Percentiles rank a stretch among this genome's conserved stretches.
These are phyloP conservation scores for Seiridium cupressi DNA, from an alignment of 2,329 filamentous ascomycete genomes.

Conservation along the genomic window DNA sequence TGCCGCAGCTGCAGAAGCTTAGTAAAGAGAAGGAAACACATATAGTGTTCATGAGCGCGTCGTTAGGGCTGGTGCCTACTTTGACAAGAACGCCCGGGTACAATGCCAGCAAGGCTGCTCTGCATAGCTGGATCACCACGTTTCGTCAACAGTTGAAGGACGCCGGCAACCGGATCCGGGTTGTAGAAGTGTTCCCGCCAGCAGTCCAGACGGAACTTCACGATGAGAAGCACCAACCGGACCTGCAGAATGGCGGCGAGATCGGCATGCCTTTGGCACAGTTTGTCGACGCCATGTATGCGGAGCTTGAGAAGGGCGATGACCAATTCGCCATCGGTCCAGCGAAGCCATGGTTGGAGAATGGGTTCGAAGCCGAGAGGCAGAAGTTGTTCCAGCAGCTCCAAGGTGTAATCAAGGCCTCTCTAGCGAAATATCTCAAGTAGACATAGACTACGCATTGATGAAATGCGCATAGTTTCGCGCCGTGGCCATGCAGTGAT, in stretches of 20 bases:
- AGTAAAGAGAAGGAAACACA: slow-evolving; percentile 9
- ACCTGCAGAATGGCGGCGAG: slow-evolving; percentile 35
- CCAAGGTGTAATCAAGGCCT: slow-evolving; percentile 15
- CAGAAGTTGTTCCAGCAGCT: slow-evolving; percentile 21
- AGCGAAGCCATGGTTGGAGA: slow-evolving; percentile 18
- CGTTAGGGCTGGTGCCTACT: slow-evolving; percentile 36
- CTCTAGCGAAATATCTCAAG: slow-evolving; percentile 17
- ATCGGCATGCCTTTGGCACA: slow-evolving; percentile 47
- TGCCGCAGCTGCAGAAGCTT: slow-evolving; percentile 37
- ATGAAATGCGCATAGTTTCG: too few species aligned
- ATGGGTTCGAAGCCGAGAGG: slow-evolving; percentile 25
- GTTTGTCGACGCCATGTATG: slow-evolving; percentile 39
- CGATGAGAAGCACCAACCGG: slow-evolving; percentile 34
- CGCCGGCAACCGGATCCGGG: slow-evolving; percentile 24
- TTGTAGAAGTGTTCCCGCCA: slow-evolving; percentile 44
- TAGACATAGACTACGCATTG: background rate
- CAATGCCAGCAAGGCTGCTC: slow-evolving; percentile 46
- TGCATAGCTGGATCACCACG: slow-evolving; percentile 41
- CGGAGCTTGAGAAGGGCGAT: slow-evolving; percentile 32
- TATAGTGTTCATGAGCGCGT: slow-evolving; percentile 25
- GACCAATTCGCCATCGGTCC: slow-evolving; percentile 9
- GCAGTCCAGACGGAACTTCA: slow-evolving; percentile 44
- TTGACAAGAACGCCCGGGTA: slow-evolving; percentile 41
- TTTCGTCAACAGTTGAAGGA: slow-evolving; percentile 43
- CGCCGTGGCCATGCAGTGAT: too few species aligned